Conservation (phyloP, 2,329 filamentous ascomycete genomes). For the Graphilbum ipis-grandicollis region DNA sequence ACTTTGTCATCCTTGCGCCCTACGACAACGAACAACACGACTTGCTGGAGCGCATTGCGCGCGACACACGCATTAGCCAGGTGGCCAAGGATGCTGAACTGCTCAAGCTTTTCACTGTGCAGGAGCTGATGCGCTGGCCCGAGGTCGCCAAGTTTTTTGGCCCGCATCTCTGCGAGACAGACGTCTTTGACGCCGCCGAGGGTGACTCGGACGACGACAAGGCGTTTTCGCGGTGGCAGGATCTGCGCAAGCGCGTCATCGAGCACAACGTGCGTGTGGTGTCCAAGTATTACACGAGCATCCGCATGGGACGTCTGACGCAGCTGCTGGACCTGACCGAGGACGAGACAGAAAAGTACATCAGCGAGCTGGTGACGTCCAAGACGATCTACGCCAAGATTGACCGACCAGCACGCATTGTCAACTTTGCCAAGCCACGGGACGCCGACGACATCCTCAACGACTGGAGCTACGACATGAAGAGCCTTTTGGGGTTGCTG, state of each 20-base stretch:
- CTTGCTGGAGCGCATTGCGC: conserved; percentile 80
- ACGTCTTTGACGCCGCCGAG: conserved; percentile 63
- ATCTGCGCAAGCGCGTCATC: conserved; percentile 93
- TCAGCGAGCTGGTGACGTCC: conserved; percentile 87
- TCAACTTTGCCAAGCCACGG: conserved; percentile 86
- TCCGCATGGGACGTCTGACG: conserved; percentile 79
- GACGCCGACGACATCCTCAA: conserved; percentile 94
- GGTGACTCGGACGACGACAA: conserved; percentile 58
- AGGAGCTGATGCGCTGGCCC: conserved; percentile 97
- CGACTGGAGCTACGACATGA: conserved; percentile 91
- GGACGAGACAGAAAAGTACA: conserved; percentile 97
- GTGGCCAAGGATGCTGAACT: conserved; percentile 70
- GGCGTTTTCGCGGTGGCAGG: conserved; percentile 75
- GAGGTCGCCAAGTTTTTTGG: conserved; percentile 80
- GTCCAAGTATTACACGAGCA: conserved; percentile 97
- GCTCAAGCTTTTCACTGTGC: conserved; percentile 84
- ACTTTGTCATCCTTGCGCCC: conserved; percentile 89
- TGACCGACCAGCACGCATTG: conserved; percentile 77
- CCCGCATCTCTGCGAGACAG: conserved; percentile 69
- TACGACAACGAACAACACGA: conserved; percentile 99
- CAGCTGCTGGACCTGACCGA: conserved; percentile 81
- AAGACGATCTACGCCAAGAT: conserved; percentile 99
- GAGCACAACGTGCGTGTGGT: conserved; percentile 97
- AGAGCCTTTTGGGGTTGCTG: conserved; percentile 53
- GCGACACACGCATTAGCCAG: conserved; percentile 64